Evolutionary conservation across 176 grass and related monocot genomes (phyloP).

Genomic region (Zoysia japonica): DNA sequence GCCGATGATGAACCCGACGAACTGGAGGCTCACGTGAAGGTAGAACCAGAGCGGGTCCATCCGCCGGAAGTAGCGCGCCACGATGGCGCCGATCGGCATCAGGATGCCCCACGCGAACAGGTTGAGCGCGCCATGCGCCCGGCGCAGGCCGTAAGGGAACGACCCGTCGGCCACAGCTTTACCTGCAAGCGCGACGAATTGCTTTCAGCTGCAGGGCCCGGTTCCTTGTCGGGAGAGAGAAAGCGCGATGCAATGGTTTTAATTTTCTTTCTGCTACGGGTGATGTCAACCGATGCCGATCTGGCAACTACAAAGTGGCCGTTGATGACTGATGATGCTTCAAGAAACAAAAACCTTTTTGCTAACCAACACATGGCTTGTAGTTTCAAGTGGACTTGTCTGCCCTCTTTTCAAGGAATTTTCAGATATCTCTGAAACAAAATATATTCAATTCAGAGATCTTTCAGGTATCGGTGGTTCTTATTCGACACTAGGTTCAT

Average conservation of each 20-base stretch:
- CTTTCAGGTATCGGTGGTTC: neutral
- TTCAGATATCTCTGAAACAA: neutral
- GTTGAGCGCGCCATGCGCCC: conserved; percentile 76
- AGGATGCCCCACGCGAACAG: conserved; percentile 88
- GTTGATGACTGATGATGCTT: conserved; percentile 37
- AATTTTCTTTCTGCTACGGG: neutral
- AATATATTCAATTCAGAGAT: neutral
- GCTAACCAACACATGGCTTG: conserved; percentile 19
- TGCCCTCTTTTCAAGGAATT: neutral
- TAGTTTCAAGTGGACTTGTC: neutral
- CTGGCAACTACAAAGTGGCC: conserved; percentile 37
- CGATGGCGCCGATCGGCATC: conserved; percentile 80
- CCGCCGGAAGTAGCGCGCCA: conserved; percentile 76
- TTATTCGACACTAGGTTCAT: neutral
- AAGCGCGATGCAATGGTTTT: neutral
- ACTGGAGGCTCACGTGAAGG: conserved; percentile 72
- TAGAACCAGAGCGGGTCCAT: conserved; percentile 92
- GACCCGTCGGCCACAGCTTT: conserved; percentile 45
- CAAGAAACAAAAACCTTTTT: conserved; percentile 31
- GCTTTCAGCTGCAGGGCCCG: no score
- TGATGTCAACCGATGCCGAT: conserved; percentile 39
- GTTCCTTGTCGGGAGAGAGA: neutral
- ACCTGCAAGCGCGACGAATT: conserved; percentile 49
- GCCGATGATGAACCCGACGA: conserved; percentile 70
- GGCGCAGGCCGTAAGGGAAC: conserved; percentile 65